Base-by-base conservation (phyloP, 257 asterid genomes). In the Capsicum pubescens region DNA sequence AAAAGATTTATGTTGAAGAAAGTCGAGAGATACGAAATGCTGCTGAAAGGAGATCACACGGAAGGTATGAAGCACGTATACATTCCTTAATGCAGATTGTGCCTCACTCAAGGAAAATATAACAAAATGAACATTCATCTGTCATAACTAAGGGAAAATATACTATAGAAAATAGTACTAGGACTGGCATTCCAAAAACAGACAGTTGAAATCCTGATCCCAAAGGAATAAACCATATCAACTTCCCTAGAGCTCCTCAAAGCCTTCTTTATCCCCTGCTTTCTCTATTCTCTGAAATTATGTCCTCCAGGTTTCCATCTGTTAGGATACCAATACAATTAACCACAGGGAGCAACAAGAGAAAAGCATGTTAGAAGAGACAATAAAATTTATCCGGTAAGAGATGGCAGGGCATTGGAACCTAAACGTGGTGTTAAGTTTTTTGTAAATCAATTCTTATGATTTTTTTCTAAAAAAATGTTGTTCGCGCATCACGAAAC, bases 251-350 rank as follows among this genome's bases (percentile, higher is more conserved):
- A 93, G 93, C 92, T 95, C 98, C 83, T 95, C 98, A 83, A 95
- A 95, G 35, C 98, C 98, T 67, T 95, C 98, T 91, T 95, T 97
- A 84, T 92, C 97, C 4, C 91, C 98, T 79, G 87, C 97, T 82
- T 90, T 97, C 86, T 95, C 98, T 68, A 95, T 88, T 87, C 98
- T 90, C 82, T 78, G 88, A 59, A 91, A 88, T 89, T 91, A 97
- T 81, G 90, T 91, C 81, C 97, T 91, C 98, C 98, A 95, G 58
- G 84, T 74, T 82, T 91, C 95, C 97, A 93, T 89, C 98, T 95
- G 94, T 26, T 26, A 26, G 58, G 66, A 78, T 61, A 35, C 21
- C 55, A 83, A 52, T 26, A 26, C 32, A 26, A 26, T 26, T 26
- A 26, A 26, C 32, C 32, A 26, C 32, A 26, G 2, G 32, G 32